A percentile compares a stretch with the other conserved stretches of the same genome.
phyloP scores from a whole-genome alignment of 768 basidiomycete species.

The Boletus sp. region DNA sequence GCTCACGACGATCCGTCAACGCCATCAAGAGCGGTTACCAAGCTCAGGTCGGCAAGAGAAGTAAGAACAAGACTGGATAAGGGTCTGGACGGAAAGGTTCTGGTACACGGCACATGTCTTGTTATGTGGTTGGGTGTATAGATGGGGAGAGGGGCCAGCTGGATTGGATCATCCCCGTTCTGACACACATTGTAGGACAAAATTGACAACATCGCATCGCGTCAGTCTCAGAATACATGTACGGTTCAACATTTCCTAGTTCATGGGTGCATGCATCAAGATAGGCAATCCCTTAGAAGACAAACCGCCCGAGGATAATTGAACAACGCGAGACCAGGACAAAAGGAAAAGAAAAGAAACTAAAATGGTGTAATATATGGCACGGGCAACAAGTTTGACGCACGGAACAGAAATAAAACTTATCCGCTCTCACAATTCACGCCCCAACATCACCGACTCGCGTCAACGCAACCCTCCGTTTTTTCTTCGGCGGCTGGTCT shows the following conservation, averaged over 20 bases:
- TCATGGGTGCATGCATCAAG: constrained; percentile 8
- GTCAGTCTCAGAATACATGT: constrained; percentile 23
- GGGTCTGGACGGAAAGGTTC: constrained; percentile 30
- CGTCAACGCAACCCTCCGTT: constrained; percentile 75
- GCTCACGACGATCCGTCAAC: constrained; percentile 86
- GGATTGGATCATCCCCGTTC: constrained; percentile 2
- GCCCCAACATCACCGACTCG: constrained; percentile 55
- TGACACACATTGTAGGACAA: constrained; percentile 11
- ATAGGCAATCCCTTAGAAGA: background rate
- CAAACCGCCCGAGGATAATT: background rate
- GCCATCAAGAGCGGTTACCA: constrained; percentile 99
- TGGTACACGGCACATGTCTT: background rate
- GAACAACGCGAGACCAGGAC: constrained; percentile 12
- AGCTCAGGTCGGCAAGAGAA: constrained; percentile 88
- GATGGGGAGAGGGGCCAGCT: background rate
- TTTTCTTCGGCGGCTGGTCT: constrained; percentile 76
- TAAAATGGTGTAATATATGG: constrained; percentile 19
- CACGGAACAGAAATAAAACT: constrained; percentile 6
- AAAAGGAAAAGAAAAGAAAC: background rate
- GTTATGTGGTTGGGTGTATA: background rate
- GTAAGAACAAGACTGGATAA: constrained; percentile 74
- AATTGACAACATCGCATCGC: constrained; percentile 16
- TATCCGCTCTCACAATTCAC: constrained; percentile 10
- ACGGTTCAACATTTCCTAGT: constrained; percentile 7
- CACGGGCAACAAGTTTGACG: background rate